Base-by-base conservation (phyloP, 257 asterid genomes). In the Echium plantagineum region DNA sequence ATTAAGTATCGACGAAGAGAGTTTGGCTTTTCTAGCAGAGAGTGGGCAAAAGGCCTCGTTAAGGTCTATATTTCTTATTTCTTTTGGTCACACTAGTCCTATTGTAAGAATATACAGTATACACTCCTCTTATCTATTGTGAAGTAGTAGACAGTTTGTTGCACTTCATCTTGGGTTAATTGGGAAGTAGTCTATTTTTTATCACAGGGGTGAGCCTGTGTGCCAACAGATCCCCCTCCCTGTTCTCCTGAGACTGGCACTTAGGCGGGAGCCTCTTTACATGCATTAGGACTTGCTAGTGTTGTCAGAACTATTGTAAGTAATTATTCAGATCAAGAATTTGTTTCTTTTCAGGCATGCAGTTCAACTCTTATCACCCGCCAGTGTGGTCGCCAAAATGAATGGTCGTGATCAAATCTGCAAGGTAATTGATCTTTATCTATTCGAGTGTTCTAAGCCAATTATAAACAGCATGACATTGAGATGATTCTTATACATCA, bases 1-100 rank as follows among this genome's bases (percentile, higher is more conserved):
- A 66, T 79, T 91, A 59, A 72, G 70, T 35, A 86, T 86, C 56
- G 94, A 86, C 16, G 98, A 88, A 78, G 97, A 88, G 73, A 88
- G 97, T 71, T 75, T 88, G 68, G 97, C 97, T 49, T 85, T 63
- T 72, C 78, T 91, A 20, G 96, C 96, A 70, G 95, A 91, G 78
- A 78, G 82, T 67, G 98, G 82, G 57, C 96, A 80, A 64, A 86
- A 74, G 76, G 75, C 97, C 57, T 85, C 98, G 21, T 71, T 91
- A 66, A 91, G 98, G 98, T 87, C 57, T 32, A 59, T 21, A 13
- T 56, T 57, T 1, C 42, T 57, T 28, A 20, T 61, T 59, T 9
- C 15, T 26, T 9, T 55, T 55, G 52, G 3, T 51, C 10, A 24
- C 26, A 58, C 17, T 21, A 18, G 12, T 28, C 15, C 57, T 30